Evolutionary conservation across 139 green algal species (phyloP), one percentile per base, ranked within the genome.

Genomic region (Coelastrella sp.): DNA sequence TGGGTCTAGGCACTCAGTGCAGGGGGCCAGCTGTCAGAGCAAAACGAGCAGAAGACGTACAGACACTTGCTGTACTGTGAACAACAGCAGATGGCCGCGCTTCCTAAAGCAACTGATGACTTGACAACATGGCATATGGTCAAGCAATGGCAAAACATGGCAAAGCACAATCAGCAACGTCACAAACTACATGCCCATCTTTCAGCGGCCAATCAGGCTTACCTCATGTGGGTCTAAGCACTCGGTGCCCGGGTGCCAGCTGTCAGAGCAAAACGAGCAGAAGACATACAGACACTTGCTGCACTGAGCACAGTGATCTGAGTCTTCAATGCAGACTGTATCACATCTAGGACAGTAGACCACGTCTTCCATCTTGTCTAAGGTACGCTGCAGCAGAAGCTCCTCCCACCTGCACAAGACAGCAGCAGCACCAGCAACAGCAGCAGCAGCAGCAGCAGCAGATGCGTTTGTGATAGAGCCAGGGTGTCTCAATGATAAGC

Each of bases 321-420:
- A 20, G 86, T 98, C 96, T 91, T 98, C 96, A 19, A 99, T 78
- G 78, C 81, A 93, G 4, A 94, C 47, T 3, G 80, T 17, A 19
- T 92, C 90, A 92, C 97, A 99, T 22, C 96, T 93, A 0, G 97
- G 97, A 94, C 97, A 99, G 93, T 97, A 98, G 14, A 96, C 93
- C 47, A 97, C 87, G 19, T 90, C 97, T 79, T 91, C 66, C 97
- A 99, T 99, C 5, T 81, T 80, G 92, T 96, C 94, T 54, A 99
- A 92, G 14, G 95, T 94, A 22, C 93, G 92, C 90, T 96, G 90
- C 83, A 99, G 94, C 81, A 95, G 94, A 20, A 99, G 91, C 65
- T 86, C 68, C 90, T 99, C 96, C 95, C 96, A 98, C 5, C 83
- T 88, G 54, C 22, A 87, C 22, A 64, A n/a, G 22, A 77, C 17